Evolutionary conservation across 345 rosid species (phyloP), one percentile per base, ranked within the genome.

Genomic region (Odontarrhena argentea): DNA sequence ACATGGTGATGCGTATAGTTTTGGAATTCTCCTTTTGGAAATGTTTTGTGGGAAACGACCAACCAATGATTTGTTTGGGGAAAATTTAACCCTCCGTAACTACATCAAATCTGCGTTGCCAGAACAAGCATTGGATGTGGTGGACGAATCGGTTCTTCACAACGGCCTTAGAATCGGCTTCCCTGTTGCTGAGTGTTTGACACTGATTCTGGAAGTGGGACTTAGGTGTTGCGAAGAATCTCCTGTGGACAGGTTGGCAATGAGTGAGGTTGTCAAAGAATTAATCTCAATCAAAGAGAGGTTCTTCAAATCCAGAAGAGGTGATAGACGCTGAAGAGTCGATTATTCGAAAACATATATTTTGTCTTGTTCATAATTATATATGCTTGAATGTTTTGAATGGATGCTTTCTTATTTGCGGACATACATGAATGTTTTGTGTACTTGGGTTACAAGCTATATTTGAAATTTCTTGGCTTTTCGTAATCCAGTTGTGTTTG

Each of bases 41-140:
- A 4, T 36, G 40, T 36, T 36, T 8, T 3, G 40, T 36, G 40
- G 40, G 6, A 36, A 36, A 7, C 56, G 69, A 28, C 81, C 80
- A 1, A 73, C 73, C 1, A 4, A 73, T 35, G 46, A 24, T 3
- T 51, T 35, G 37, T 73, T 77, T 10, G 37, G 32, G 1, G 77
- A 65, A 30, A 52, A 37, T 10, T 38, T 52, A 9, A 73, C 46
- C 50, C 53, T 77, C 3, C 47, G 38, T n/a, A 25, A 0, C 22
- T 18, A 18, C 22, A 1, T 18, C 22, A 18, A 18, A 18, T 18
- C 22, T 18, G 22, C 1, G 22, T 18, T 18, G 1, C 22, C 22
- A 1, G 22, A 18, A 1, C 22, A 18, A 18, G 22, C 1, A 18
- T 22, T 44, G 6, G 66, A 60, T 13, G 43, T 60, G 3, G 22